These are phyloP conservation scores for Neurospora africana DNA, from an alignment of 495 filamentous ascomycete genomes.

Conservation along the genomic window DNA sequence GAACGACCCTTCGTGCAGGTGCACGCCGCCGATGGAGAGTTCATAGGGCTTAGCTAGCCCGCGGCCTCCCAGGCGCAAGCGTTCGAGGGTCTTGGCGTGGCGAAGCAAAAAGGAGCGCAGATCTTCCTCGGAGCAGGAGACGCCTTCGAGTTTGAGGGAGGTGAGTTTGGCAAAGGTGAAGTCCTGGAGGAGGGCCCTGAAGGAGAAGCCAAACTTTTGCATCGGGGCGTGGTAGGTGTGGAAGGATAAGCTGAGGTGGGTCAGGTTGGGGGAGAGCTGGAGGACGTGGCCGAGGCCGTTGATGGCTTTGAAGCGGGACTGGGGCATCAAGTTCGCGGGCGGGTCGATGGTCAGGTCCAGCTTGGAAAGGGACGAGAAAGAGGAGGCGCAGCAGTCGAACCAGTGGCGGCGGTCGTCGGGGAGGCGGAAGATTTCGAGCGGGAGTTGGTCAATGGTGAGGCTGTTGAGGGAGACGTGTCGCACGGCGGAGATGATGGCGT, in stretches of 20 bases:
- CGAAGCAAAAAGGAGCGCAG: slow-evolving; percentile 31
- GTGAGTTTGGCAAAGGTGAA: slow-evolving; percentile 30
- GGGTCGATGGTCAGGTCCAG: slow-evolving; percentile 32
- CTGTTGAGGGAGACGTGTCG: slow-evolving; percentile 27
- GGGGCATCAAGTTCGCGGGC: slow-evolving; percentile 22
- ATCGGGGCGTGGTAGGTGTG: slow-evolving; percentile 29
- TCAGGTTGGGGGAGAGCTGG: slow-evolving; percentile 27
- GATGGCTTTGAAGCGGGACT: slow-evolving; percentile 27
- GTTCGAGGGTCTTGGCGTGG: slow-evolving; percentile 29
- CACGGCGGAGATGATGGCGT: slow-evolving; percentile 33
- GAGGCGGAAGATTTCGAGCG: slow-evolving; percentile 33
- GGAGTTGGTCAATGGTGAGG: slow-evolving; percentile 35
- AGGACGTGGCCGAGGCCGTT: slow-evolving; percentile 36
- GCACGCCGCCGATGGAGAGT: slow-evolving; percentile 31
- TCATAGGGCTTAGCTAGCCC: slow-evolving; percentile 32
- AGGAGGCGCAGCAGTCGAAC: slow-evolving; percentile 33
- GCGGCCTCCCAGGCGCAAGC: slow-evolving; percentile 34
- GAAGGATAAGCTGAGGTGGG: slow-evolving; percentile 32
- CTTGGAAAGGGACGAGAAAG: slow-evolving; percentile 27
- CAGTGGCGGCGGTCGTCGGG: slow-evolving; percentile 29
- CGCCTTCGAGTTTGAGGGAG: slow-evolving; percentile 33
- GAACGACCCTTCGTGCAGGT: slow-evolving; percentile 35
- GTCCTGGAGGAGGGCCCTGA: slow-evolving; percentile 27
- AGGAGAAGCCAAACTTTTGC: slow-evolving; percentile 32
- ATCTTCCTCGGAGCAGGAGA: slow-evolving; percentile 35